A percentile compares a stretch with the other conserved stretches of the same genome.
Conservation (phyloP, 495 filamentous ascomycete species). For the Annulohypoxylon nitens region DNA sequence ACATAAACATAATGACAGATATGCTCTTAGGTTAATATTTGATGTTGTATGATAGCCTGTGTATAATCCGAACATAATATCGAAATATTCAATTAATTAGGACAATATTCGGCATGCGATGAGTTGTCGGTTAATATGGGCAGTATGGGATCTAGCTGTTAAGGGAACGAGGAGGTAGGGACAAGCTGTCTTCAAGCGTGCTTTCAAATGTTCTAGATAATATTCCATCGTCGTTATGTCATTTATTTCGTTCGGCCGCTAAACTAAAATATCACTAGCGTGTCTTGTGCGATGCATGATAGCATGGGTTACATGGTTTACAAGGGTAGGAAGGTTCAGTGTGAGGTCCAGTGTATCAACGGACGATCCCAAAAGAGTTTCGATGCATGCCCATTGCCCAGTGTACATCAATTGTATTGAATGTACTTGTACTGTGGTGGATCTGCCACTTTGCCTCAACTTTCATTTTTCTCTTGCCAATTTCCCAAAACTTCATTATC, state of each 20-base stretch:
- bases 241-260: slow-evolving; percentile 40
- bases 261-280: slow-evolving; percentile 33
- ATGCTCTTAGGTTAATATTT: slow-evolving; percentile 8
- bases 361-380: slow-evolving; percentile 31
- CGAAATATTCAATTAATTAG: slow-evolving; percentile 22
- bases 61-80: not conserved
- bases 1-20: not conserved
- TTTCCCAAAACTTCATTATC: slow-evolving; percentile 16
- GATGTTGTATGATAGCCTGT: slow-evolving; percentile 17
- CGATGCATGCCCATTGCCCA: not conserved
- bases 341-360: slow-evolving; percentile 29
- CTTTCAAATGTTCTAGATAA: slow-evolving; percentile 2
- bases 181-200: slow-evolving; percentile 20
- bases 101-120: slow-evolving; percentile 32
- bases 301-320: slow-evolving; percentile 17
- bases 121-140: slow-evolving; percentile 39
- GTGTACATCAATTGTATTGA: not conserved
- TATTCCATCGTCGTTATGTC: slow-evolving; percentile 38
- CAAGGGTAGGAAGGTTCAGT: not conserved
- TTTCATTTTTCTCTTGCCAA: slow-evolving; percentile 31
- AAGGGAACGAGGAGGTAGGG: not conserved
- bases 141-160: not conserved
- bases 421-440: slow-evolving; percentile 35
- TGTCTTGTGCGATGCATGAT: slow-evolving; percentile 28
- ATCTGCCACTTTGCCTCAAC: slow-evolving; percentile 48